Base-by-base conservation (phyloP, 1,284 basidiomycete genomes). In the Cystobasidium pallidum region DNA sequence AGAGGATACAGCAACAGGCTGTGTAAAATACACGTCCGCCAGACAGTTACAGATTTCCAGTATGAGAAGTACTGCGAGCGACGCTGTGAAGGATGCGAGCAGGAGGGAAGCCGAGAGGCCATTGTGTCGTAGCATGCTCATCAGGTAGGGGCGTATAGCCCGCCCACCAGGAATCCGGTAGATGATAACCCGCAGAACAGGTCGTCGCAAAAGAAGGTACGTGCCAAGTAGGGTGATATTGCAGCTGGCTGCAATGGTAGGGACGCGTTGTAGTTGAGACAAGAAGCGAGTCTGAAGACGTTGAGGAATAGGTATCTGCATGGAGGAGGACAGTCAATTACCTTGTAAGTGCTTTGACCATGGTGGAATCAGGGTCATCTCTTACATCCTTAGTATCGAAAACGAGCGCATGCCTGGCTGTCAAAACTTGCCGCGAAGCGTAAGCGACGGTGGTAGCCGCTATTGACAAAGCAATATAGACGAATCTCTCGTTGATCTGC, bases 21-120 rank as follows among this genome's bases (percentile, higher is more conserved):
- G 66, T 26, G 58, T 28, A 36, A 21, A 73, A 28, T 11, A 34
- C 0, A 26, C 26, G 21, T 70, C 34, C 26, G 75, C 76, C 34
- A 77, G 74, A 13, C 74, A 75, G 26, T 75, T 75, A 51, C 75
- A 75, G 19, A 75, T 68, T 36, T 76, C 75, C 47, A 78, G 75
- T 28, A 68, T 54, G 43, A 74, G 64, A 32, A 77, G 58, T 0
- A 73, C 72, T 0, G 67, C 71, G 28, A 75, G 74, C 62, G 75
- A 75, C 4, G 70, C 63, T 8, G 52, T 52, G 32, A 75, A 64
- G 24, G 66, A 41, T 0, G 66, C 24, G 0, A 73, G 68, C 1
- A 78, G 59, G 6, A 75, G 75, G 43, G 74, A 21, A 26, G 76
- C 76, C 36, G 66, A 73, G 8, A 75, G 51, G 4, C 72, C 75